Evolutionary conservation across 192 early-diverging fungal genomes (phyloP).

Genomic region (Podila epigama): DNA sequence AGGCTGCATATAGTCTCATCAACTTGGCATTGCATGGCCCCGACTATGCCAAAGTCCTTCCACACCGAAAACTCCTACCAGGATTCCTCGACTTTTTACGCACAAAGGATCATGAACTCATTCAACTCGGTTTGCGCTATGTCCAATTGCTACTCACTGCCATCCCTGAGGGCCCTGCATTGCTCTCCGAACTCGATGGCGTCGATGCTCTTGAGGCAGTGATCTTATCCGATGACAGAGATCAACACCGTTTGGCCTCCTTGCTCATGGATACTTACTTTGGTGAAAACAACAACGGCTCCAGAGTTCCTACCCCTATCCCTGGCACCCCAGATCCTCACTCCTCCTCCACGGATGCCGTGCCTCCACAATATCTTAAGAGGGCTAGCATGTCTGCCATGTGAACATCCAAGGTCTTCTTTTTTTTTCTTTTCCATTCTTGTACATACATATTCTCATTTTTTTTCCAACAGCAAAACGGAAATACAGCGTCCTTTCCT

Average conservation of each 20-base stretch:
- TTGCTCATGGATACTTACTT: constrained; percentile 67
- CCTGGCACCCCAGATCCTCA: constrained; percentile 30
- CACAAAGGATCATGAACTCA: constrained; percentile 69
- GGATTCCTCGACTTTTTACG: constrained; percentile 66
- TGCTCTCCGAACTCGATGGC: constrained; percentile 48
- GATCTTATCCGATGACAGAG: constrained; percentile 57
- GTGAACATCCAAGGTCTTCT: neutral
- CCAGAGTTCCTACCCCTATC: constrained; percentile 36
- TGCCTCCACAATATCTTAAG: constrained; percentile 43
- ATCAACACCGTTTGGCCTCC: constrained; percentile 55
- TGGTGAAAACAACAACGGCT: constrained; percentile 58
- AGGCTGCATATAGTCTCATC: constrained; percentile 70
- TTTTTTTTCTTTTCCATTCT: no score
- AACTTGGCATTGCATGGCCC: constrained; percentile 65
- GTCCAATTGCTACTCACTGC: constrained; percentile 59
- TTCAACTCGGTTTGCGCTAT: constrained; percentile 68
- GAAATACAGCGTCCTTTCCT: no score
- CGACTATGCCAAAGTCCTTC: constrained; percentile 54
- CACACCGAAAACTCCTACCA: constrained; percentile 52
- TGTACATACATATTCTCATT: no score
- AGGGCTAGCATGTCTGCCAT: constrained; percentile 31
- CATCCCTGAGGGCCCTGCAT: constrained; percentile 44
- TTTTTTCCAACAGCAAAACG: no score
- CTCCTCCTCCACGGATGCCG: neutral
- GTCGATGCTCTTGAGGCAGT: constrained; percentile 69